These are phyloP conservation scores for Decorospora gaudefroyi DNA, from an alignment of 2,329 filamentous ascomycete species.

Conservation along the genomic window DNA sequence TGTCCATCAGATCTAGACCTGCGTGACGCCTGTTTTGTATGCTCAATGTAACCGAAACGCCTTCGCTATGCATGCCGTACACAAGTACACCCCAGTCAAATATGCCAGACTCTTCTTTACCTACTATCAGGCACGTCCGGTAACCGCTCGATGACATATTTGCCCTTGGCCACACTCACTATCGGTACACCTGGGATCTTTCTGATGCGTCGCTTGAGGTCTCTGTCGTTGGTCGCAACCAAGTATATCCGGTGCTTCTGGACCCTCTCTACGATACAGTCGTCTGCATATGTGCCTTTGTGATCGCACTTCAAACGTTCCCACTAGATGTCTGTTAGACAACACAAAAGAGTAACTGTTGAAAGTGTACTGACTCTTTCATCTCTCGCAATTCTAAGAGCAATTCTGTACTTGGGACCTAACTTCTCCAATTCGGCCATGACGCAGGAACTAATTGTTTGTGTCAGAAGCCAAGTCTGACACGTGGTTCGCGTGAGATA, in stretches of 20 bases:
- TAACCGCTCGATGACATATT: slow-evolving; percentile 91
- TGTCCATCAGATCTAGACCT: too few relatives aligned
- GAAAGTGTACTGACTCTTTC: too few relatives aligned
- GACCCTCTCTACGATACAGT: slow-evolving; percentile 55
- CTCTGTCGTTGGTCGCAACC: slow-evolving; percentile 60
- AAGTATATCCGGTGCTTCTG: slow-evolving; percentile 55
- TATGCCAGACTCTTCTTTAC: background rate
- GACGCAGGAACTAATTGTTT: too few relatives aligned
- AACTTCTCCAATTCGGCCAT: slow-evolving; percentile 87
- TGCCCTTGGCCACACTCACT: slow-evolving; percentile 81
- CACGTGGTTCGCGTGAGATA: too few relatives aligned
- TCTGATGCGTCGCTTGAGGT: slow-evolving; percentile 72
- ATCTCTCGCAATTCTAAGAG: slow-evolving; percentile 82
- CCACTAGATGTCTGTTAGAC: too few relatives aligned
- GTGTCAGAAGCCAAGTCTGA: too few relatives aligned
- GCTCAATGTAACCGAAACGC: background rate
- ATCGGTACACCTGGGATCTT: slow-evolving; percentile 80
- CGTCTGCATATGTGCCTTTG: slow-evolving; percentile 85
- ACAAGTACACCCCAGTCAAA: too few relatives aligned
- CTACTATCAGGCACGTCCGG: slow-evolving; percentile 75
- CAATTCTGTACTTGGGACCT: slow-evolving; percentile 81
- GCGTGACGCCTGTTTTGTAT: too few relatives aligned
- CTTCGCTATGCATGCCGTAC: slow-evolving; percentile 3
- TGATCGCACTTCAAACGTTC: slow-evolving; percentile 86
- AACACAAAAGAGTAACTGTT: too few relatives aligned